Base-by-base conservation (phyloP, 805 yeast genomes). In the Candida silvicultrix region DNA sequence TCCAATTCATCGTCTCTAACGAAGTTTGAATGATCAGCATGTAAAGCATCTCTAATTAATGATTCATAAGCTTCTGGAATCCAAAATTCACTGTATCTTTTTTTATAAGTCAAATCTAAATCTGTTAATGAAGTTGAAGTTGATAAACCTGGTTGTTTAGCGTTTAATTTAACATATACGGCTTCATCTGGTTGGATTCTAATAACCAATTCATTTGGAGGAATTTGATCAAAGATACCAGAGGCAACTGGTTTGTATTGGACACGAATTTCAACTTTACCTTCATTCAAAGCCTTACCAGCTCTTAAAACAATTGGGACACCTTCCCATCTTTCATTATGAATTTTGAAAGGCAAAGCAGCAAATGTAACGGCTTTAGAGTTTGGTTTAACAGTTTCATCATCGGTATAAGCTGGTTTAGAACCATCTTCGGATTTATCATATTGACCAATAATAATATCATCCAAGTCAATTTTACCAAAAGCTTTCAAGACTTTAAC, bases 61-160 rank as follows among this genome's bases (percentile, higher is more conserved):
- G 97, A 85, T 73, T 94, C 99, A 67, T 94, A 94, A 38, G 98
- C 98, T 73, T 92, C 97, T 40, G 99, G 98, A 60, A 94, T 90
- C 83, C 94, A 85, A 70, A 88, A 85, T 62, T 88, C 85, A 52
- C 85, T 72, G 71, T 85, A 94, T 63, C 97, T 81, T 43, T 74
- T 73, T 45, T 83, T 70, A 66, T 94, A 94, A 32, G 95, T 85
- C 61, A 94, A 75, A 64, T 94, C 97, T 59, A 94, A 79, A 63
- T 92, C 97, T 23, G 96, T 88, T 49, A 87, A 77, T 28, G 92
- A 80, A 18, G 94, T 84, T 57, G 80, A 78, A 56, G 85, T 85
- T 43, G 92, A 77, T 49, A 90, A 75, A 53, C 99, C 99, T 2
- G 99, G 98, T 48, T 86, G 80, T 74, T 94, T 94, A 45, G 94